These are phyloP conservation scores for Teunomyces panamensis DNA, from an alignment of 805 yeast species.

Conservation along the genomic window DNA sequence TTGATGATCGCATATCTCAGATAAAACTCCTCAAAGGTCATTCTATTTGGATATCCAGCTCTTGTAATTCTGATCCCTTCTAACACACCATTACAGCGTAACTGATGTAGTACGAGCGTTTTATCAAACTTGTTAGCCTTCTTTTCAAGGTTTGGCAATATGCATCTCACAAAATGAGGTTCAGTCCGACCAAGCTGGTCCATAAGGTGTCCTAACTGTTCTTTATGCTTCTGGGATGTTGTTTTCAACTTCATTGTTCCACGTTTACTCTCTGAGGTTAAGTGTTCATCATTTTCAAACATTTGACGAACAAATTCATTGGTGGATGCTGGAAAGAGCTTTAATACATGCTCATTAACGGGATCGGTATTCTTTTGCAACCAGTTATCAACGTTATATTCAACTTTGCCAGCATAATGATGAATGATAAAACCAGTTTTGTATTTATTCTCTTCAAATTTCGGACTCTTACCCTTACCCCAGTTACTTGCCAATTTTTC, in stretches of 20 bases:
- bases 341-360: conserved; percentile 68
- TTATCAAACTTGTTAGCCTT: conserved; percentile 71
- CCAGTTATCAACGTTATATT: conserved; percentile 91
- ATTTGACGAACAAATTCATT: conserved; percentile 55
- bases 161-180: conserved; percentile 97
- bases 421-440: conserved; percentile 77
- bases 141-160: conserved; percentile 81
- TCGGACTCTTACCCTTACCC: conserved; percentile 41
- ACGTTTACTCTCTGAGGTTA: conserved; percentile 25
- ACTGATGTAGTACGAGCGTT: conserved; percentile 75
- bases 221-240: conserved; percentile 85
- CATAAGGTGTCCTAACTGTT: conserved; percentile 72
- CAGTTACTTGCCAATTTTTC: conserved; percentile 72
- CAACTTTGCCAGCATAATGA: conserved; percentile 97
- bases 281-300: conserved; percentile 42
- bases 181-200: conserved; percentile 72
- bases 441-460: conserved; percentile 71
- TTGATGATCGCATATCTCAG: conserved; percentile 71
- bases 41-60: conserved; percentile 93
- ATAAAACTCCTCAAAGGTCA: conserved; percentile 77
- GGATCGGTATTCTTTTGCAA: conserved; percentile 93
- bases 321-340: conserved; percentile 55
- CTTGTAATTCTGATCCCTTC: conserved; percentile 98
- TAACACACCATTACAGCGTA: conserved; percentile 94
- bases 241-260: conserved; percentile 48